These are phyloP conservation scores for Ogataea nonfermentans DNA, from an alignment of 805 yeast genomes.

Conservation along the genomic window DNA sequence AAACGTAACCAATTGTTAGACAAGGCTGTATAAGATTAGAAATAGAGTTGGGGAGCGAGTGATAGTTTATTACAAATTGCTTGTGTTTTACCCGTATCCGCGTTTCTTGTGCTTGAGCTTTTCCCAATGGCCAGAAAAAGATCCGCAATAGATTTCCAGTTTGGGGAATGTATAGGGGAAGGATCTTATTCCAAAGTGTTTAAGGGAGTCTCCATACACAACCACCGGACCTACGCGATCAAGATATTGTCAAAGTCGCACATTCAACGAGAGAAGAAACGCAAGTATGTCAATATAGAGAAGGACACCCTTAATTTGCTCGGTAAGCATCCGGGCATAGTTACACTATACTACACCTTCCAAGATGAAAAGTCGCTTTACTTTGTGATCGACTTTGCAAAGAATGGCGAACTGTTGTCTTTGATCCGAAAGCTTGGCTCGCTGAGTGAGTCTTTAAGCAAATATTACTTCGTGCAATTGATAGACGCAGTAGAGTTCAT, in stretches of 20 bases:
- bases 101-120: neutral
- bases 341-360: conserved; percentile 87
- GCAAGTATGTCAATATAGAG: conserved; percentile 94
- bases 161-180: conserved; percentile 87
- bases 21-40: conserved; percentile 9
- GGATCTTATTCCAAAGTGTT: conserved; percentile 95
- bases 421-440: conserved; percentile 77
- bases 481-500: conserved; percentile 89
- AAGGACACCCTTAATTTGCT: conserved; percentile 83
- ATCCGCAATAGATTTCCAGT: conserved; percentile 80
- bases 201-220: conserved; percentile 76
- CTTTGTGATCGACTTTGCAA: conserved; percentile 91
- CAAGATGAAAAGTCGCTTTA: conserved; percentile 87
- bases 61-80: neutral
- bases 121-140: conserved; percentile 39
- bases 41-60: neutral
- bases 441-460: conserved; percentile 68
- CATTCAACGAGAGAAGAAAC: conserved; percentile 90
- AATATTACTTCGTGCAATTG: conserved; percentile 80
- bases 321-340: conserved; percentile 94
- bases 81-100: neutral
- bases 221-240: conserved; percentile 78
- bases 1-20: conserved; percentile 5
- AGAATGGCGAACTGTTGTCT: conserved; percentile 88
- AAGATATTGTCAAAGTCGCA: conserved; percentile 90